Percentiles rank a stretch among this genome's conserved stretches.
These are phyloP conservation scores for Citeromyces nyonsensis DNA, from an alignment of 805 yeast species.

Conservation along the genomic window DNA sequence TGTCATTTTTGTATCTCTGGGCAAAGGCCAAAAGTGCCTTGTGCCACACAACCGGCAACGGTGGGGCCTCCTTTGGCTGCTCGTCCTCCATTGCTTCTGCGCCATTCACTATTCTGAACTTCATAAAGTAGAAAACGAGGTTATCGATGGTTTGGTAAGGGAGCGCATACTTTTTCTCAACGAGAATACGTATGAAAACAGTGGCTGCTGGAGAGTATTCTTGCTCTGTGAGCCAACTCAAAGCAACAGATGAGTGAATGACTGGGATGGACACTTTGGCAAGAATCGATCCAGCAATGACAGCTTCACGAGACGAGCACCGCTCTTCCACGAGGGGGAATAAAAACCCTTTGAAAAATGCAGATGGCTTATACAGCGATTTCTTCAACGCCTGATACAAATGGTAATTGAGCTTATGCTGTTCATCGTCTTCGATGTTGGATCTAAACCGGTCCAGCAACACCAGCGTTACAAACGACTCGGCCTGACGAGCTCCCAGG, in stretches of 20 bases:
- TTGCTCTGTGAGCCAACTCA: constrained; percentile 66
- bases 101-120: constrained; percentile 56
- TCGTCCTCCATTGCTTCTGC: constrained; percentile 12
- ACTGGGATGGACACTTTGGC: constrained; percentile 87
- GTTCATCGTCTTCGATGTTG: constrained; percentile 58
- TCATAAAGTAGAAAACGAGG: constrained; percentile 84
- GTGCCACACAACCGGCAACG: constrained; percentile 93
- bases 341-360: constrained; percentile 91
- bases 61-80: constrained; percentile 26
- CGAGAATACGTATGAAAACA: constrained; percentile 73
- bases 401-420: constrained; percentile 78
- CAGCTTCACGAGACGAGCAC: constrained; percentile 86
- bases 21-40: constrained; percentile 91
- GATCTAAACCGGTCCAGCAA: constrained; percentile 58
- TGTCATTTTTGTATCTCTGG: constrained; percentile 91
- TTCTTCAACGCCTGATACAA: constrained; percentile 84
- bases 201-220: constrained; percentile 84
- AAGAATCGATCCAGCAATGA: constrained; percentile 85
- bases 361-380: constrained; percentile 91
- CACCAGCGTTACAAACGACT: constrained; percentile 57
- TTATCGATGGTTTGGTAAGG: constrained; percentile 96
- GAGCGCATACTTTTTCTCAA: constrained; percentile 91
- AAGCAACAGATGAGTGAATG: constrained; percentile 90
- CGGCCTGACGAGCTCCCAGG: constrained; percentile 77
- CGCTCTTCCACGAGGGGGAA: constrained; percentile 84